Conservation (phyloP, 352 stramenopile species). For the Blastocystis sp. region DNA sequence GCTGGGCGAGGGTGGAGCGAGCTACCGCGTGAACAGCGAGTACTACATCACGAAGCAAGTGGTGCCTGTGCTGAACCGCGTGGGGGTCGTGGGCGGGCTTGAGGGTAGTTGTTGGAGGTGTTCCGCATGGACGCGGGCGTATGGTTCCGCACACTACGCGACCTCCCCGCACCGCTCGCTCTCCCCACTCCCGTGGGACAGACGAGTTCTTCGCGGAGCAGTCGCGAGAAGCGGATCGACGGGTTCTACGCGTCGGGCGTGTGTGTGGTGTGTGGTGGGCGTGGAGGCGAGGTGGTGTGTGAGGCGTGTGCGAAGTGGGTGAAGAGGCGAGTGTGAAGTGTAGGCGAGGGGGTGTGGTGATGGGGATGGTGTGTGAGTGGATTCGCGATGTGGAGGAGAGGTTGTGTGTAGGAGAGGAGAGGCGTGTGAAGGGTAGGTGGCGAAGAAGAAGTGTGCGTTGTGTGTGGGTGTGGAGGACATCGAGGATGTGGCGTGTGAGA, state of each 20-base stretch:
- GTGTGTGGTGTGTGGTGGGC: slow-evolving; percentile 38
- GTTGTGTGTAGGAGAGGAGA: not conserved
- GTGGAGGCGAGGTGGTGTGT: not conserved
- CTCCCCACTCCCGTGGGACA: not conserved
- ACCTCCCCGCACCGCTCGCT: not conserved
- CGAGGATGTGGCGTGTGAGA: slow-evolving; percentile 28
- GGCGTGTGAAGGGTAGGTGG: not conserved
- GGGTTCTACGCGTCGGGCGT: slow-evolving; percentile 26
- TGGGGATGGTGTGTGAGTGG: not conserved
- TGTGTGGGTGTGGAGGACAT: slow-evolving; percentile 39
- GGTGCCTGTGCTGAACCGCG: slow-evolving; percentile 65
- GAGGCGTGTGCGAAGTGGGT: not conserved
- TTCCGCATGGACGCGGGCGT: slow-evolving; percentile 3
- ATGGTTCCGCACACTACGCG: slow-evolving; percentile 3
- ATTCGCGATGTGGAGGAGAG: slow-evolving; percentile 5
- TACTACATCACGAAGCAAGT: slow-evolving; percentile 86
- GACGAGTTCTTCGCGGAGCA: not conserved
- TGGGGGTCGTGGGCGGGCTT: not conserved
- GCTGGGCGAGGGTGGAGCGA: slow-evolving; percentile 71
- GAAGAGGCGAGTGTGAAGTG: not conserved
- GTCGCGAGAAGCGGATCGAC: slow-evolving; percentile 12
- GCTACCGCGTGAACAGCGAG: slow-evolving; percentile 80
- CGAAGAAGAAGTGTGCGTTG: slow-evolving; percentile 7
- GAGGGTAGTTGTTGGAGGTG: slow-evolving; percentile 18
- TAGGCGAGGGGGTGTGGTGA: not conserved